Base-by-base conservation (phyloP, 495 filamentous ascomycete genomes). In the Hamigera avellanea region DNA sequence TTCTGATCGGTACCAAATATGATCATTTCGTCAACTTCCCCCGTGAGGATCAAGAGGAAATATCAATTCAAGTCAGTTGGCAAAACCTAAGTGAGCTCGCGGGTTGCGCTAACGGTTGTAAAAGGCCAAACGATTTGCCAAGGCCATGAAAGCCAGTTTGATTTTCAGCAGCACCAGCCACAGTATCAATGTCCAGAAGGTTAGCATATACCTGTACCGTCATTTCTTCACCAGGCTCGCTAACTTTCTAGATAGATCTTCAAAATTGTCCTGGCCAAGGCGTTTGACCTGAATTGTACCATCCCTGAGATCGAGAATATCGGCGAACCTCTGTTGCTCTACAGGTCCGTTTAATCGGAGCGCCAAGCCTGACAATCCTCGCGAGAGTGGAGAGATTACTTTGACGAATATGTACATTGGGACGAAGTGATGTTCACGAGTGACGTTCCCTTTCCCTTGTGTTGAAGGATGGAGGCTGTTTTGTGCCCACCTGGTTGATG, bases 121-220 rank as follows among this genome's bases (percentile, higher is more conserved):
- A 35, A 38, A 95, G 86, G 91, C 91, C 19, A 84, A 88, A 40
- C 77, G 93, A 37, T 98, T 96, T 56, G 91, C 91, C 39, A 93
- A 93, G 54, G 91, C 91, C 9, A 98, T 98, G 91, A 86, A 89
- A 45, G 91, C 91, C 37, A 83, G 82, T 50, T 66, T 98, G 44
- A 95, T 98, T 53, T 98, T 98, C 62, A 94, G 86, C 63, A 95
- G 88, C 56, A 98, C 91, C 19, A 94, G 86, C 57, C 91, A 98
- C 59, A 94, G 86, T 57, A 98, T 98, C 67, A 98, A 98, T 48
- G 91, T 98, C 19, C 91, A 98, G 56, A 98, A 98, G 83, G 91
- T 95, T 51, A 17, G 59, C 42, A 12, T 16, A 3, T 15, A 8
- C 28, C 32, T 16, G 21, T 19, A 8, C 18, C 6, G 37, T 14